phyloP scores from a whole-genome alignment of 2,329 filamentous ascomycete genomes.

The Talaromyces sp. region DNA sequence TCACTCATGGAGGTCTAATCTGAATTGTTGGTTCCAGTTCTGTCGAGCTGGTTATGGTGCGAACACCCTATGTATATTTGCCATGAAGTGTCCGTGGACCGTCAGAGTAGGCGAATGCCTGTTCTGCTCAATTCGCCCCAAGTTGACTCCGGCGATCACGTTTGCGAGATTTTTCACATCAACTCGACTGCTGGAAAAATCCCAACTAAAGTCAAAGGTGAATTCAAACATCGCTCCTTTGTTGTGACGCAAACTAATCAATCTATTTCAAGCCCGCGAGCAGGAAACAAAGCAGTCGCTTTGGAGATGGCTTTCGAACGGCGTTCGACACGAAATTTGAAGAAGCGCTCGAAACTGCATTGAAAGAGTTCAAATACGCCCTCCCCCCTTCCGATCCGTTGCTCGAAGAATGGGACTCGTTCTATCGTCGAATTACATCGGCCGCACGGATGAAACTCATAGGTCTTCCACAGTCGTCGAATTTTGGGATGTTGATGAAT shows the following conservation, averaged over 20 bases:
- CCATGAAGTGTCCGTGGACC: constrained; percentile 16
- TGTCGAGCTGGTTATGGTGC: neutral
- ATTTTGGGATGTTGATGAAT: constrained; percentile 23
- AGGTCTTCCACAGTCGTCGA: constrained; percentile 17
- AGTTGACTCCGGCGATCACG: constrained; percentile 23
- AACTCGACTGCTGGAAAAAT: constrained; percentile 20
- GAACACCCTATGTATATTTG: neutral
- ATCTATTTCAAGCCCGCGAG: neutral
- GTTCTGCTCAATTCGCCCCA: constrained; percentile 38
- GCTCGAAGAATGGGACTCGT: constrained; percentile 27
- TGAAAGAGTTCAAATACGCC: constrained; percentile 26
- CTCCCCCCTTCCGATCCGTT: constrained; percentile 21
- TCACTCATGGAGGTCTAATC: neutral
- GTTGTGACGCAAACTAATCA: neutral
- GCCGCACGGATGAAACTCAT: constrained; percentile 30
- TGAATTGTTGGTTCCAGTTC: neutral
- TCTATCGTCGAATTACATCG: constrained; percentile 32
- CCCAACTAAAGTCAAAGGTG: neutral
- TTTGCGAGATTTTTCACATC: constrained; percentile 31
- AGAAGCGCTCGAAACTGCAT: constrained; percentile 25
- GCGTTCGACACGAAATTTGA: constrained; percentile 26
- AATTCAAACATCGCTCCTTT: neutral
- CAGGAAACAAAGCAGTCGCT: neutral
- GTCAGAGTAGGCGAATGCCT: constrained; percentile 38
- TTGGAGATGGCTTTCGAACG: neutral